phyloP scores from a whole-genome alignment of 192 early-diverging fungal genomes.

The Phycomyces nitens region DNA sequence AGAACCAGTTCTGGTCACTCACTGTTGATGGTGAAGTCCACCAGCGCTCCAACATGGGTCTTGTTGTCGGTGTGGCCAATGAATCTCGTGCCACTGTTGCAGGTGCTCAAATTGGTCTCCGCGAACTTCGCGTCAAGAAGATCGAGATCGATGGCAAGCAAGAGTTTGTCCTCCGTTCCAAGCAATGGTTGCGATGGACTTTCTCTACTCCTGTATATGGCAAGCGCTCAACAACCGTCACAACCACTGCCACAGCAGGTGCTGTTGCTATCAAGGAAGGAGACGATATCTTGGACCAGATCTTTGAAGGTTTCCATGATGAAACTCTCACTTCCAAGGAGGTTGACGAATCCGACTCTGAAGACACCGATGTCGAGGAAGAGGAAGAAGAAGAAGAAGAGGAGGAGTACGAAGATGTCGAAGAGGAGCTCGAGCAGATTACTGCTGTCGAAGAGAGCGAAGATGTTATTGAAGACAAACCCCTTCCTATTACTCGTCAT shows the following conservation, averaged over 20 bases:
- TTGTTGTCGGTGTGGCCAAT: constrained; percentile 15
- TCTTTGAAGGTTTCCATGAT: constrained; percentile 12
- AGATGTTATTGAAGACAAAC: not conserved
- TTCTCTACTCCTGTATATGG: constrained; percentile 11
- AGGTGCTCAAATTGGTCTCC: constrained; percentile 17
- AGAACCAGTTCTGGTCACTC: constrained; percentile 24
- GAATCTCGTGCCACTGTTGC: constrained; percentile 3
- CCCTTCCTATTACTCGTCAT: not conserved
- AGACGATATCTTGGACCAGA: not conserved
- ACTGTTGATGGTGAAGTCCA: constrained; percentile 19
- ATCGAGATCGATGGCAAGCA: constrained; percentile 4
- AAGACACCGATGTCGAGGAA: not conserved
- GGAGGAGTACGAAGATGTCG: not conserved
- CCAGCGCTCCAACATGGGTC: constrained; percentile 8
- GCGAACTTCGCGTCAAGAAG: constrained; percentile 11
- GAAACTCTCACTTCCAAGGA: not conserved
- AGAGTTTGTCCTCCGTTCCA: constrained; percentile 4
- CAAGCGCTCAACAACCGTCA: not conserved
- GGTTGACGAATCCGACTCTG: constrained; percentile 9
- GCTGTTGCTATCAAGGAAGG: not conserved
- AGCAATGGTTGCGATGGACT: constrained; percentile 11
- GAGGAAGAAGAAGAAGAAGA: constrained; percentile 3
- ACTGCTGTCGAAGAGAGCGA: not conserved
- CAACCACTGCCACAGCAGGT: not conserved
- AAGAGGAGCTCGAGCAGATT: constrained; percentile 2